phyloP scores from a whole-genome alignment of 805 yeast species.

The Yarrowia osloensis region DNA sequence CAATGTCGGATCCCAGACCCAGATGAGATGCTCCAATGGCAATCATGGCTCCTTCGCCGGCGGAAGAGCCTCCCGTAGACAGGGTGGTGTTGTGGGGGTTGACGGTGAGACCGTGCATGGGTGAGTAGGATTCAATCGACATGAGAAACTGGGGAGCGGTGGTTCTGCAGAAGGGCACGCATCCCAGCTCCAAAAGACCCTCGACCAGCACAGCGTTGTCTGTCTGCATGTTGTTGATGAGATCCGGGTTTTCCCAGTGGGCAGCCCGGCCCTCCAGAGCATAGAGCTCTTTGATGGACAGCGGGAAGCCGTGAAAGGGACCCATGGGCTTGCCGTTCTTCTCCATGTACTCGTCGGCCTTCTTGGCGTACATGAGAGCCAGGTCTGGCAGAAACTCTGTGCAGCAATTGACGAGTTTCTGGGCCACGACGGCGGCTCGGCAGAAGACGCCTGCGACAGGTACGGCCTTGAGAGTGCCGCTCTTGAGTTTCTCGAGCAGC shows the following conservation, averaged over 20 bases:
- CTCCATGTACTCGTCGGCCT: conserved; percentile 53
- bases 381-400: conserved; percentile 53
- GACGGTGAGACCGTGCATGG: conserved; percentile 50
- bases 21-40: conserved; percentile 50
- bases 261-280: conserved; percentile 53
- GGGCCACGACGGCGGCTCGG: conserved; percentile 60
- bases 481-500: conserved; percentile 2
- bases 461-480: conserved; percentile 41
- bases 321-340: conserved; percentile 55
- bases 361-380: conserved; percentile 58
- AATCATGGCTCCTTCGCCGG: conserved; percentile 58
- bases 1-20: conserved; percentile 59
- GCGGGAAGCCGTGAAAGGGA: conserved; percentile 67
- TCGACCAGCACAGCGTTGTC: conserved; percentile 46
- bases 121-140: conserved; percentile 51
- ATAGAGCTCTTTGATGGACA: conserved; percentile 58
- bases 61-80: conserved; percentile 58
- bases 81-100: conserved; percentile 50
- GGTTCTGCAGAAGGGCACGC: conserved; percentile 57
- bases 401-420: conserved; percentile 50
- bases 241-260: conserved; percentile 46
- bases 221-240: conserved; percentile 44
- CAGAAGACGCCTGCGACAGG: conserved; percentile 58
- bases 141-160: conserved; percentile 55
- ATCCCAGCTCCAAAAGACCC: conserved; percentile 51